Percentiles rank a stretch among this genome's conserved stretches.
Evolutionary conservation across 2,329 filamentous ascomycete genomes (phyloP).

Genomic region (Epichloe aotearoae): DNA sequence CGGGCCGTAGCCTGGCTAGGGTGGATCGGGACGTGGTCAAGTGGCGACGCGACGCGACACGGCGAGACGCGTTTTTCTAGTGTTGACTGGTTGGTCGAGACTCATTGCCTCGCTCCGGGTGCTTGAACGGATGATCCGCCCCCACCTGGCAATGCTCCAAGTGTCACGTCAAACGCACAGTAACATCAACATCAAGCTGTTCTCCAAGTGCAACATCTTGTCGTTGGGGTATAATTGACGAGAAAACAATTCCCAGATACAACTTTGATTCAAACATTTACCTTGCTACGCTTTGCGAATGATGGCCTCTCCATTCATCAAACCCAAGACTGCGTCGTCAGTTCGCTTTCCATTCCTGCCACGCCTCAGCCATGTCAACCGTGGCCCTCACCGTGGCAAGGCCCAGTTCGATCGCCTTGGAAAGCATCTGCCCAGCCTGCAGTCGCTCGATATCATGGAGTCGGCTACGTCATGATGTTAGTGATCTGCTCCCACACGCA

Average conservation of each 20-base stretch:
- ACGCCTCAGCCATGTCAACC: slow-evolving; percentile 16
- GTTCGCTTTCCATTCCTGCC: slow-evolving; percentile 15
- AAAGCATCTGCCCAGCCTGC: slow-evolving; percentile 12
- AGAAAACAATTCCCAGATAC: no score
- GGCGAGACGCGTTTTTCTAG: background rate
- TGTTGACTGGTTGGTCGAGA: no score
- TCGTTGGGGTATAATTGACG: no score
- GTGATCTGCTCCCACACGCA: background rate
- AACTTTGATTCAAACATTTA: background rate
- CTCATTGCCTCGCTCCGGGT: no score
- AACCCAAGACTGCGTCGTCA: slow-evolving; percentile 16
- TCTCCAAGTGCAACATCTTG: no score
- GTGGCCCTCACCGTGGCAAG: slow-evolving; percentile 13
- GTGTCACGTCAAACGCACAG: no score
- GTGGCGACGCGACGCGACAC: background rate
- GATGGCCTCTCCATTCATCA: slow-evolving; percentile 17
- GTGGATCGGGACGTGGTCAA: background rate
- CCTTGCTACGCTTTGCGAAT: slow-evolving; percentile 8
- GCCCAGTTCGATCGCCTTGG: slow-evolving; percentile 13
- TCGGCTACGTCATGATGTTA: slow-evolving; percentile 7
- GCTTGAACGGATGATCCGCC: no score
- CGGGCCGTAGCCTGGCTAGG: no score
- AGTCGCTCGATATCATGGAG: slow-evolving; percentile 15
- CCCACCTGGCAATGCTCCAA: no score
- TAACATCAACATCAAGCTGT: no score